Conservation (phyloP, 129 eudicot species). For the Cynara cardunculus region DNA sequence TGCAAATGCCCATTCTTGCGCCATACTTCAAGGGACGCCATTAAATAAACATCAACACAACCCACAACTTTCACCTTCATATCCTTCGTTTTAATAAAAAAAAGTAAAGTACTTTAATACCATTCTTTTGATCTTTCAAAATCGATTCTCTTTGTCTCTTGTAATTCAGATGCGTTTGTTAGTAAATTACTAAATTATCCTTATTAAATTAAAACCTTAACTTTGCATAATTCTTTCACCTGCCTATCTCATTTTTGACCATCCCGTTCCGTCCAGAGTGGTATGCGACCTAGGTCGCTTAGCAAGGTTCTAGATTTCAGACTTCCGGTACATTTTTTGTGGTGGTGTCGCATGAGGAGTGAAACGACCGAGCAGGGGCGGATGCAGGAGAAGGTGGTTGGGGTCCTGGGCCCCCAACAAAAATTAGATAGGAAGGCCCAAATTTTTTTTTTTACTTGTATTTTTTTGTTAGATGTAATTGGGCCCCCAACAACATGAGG, state of each 20-base stretch:
- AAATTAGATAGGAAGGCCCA: no score
- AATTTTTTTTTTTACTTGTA: no score
- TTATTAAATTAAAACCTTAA: background rate
- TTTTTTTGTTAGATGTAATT: no score
- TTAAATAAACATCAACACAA: background rate
- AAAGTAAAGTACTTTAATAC: background rate
- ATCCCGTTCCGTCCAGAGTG: background rate
- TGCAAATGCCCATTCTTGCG: slow-evolving; percentile 26
- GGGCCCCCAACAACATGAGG: no score
- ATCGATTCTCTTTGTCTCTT: background rate
- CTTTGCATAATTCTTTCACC: background rate
- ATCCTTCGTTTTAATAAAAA: no score
- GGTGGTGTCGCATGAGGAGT: background rate
- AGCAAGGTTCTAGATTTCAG: background rate
- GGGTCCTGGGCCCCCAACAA: no score
- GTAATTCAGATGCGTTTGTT: no score
- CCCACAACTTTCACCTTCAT: background rate
- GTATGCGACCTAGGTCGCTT: background rate
- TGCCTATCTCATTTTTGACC: background rate
- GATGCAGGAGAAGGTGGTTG: no score
- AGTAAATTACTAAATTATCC: no score
- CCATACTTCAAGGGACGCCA: slow-evolving; percentile 27
- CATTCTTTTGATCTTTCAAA: background rate
- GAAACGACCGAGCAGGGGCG: background rate
- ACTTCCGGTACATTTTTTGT: background rate